Evolutionary conservation across 257 asterid genomes (phyloP), one percentile per base, ranked within the genome.

Genomic region (Ajuga chamaepitys): DNA sequence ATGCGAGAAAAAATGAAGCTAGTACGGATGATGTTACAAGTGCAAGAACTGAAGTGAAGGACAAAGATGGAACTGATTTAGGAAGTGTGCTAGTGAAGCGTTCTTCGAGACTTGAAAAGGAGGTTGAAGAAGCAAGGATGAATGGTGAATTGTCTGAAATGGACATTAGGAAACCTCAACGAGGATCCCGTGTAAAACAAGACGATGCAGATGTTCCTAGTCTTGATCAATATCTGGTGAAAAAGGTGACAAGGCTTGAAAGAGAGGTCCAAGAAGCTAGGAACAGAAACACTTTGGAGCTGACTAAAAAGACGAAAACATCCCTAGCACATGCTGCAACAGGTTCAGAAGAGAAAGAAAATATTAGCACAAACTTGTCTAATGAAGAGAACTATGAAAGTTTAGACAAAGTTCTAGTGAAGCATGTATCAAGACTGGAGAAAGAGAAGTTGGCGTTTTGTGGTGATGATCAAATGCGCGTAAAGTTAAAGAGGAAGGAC

Each of bases 361-460:
- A 67, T 17, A n/a, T 9, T 11, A 65, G 56, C 17, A 41, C 40
- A 32, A 58, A 64, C 37, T 2, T 16, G 4, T 46, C 60, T 21
- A 37, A 22, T 11, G 69, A 47, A 38, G 54, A 24, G 14, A 66
- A 62, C 28, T 77, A 70, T 35, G 88, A 82, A 80, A 82, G 96
- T 26, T 70, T 92, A 60, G 98, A 84, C 51, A 83, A 79, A 51
- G 73, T 89, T 70, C 45, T 87, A 62, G 95, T 92, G 63, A 92
- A 85, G 88, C 97, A 71, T 56, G 89, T 87, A 0, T 88, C 98
- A 0, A 86, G 86, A 80, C 80, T 89, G 75, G 96, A 89, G 50
- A 87, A 73, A 58, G 95, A 79, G 61, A 92, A 87, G 66, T 46
- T 74, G 71, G 81, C 71, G 48, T 71, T 66, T 72, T 40, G 34